Evolutionary conservation across 1,139 yeast species (phyloP).

Genomic region (Groenewaldozyma auringiensis): DNA sequence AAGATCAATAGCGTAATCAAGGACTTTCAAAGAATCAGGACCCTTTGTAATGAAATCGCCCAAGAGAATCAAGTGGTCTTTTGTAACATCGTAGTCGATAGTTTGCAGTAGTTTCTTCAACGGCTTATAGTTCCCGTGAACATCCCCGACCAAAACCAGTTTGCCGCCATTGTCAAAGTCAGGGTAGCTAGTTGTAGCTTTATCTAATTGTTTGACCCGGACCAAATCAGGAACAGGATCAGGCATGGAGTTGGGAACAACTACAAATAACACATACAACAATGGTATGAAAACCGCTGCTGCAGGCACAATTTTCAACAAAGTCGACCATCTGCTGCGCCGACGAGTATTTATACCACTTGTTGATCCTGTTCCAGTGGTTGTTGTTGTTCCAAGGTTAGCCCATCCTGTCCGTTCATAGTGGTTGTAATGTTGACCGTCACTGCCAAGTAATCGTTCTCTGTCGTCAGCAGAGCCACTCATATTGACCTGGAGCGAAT

Average conservation of each 20-base stretch:
- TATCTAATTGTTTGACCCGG: conserved; percentile 11
- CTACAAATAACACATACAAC: conserved; percentile 16
- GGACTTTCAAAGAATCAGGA: conserved; percentile 59
- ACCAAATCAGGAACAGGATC: conserved; percentile 21
- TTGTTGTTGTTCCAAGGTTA: too few species aligned
- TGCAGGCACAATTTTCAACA: not conserved
- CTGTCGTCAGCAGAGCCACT: too few species aligned
- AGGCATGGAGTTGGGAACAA: conserved; percentile 15
- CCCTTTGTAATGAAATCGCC: conserved; percentile 91
- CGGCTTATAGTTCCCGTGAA: conserved; percentile 69
- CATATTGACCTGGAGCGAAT: too few species aligned
- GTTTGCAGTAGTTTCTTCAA: conserved; percentile 44
- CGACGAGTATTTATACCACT: too few species aligned
- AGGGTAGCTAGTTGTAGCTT: conserved; percentile 12
- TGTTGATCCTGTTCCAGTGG: too few species aligned
- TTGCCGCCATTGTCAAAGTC: conserved; percentile 29
- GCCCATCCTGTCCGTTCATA: too few species aligned
- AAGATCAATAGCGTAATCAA: conserved; percentile 51
- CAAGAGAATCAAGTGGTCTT: conserved; percentile 58
- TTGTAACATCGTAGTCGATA: conserved; percentile 36
- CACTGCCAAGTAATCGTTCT: too few species aligned
- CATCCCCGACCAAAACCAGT: conserved; percentile 71
- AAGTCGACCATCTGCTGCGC: not conserved
- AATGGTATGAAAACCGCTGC: conserved; percentile 10
- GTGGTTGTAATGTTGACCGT: too few species aligned